Percentiles rank a stretch among this genome's conserved stretches.
Evolutionary conservation across 257 asterid genomes (phyloP).

Genomic region (Paraleonurus japonicus): DNA sequence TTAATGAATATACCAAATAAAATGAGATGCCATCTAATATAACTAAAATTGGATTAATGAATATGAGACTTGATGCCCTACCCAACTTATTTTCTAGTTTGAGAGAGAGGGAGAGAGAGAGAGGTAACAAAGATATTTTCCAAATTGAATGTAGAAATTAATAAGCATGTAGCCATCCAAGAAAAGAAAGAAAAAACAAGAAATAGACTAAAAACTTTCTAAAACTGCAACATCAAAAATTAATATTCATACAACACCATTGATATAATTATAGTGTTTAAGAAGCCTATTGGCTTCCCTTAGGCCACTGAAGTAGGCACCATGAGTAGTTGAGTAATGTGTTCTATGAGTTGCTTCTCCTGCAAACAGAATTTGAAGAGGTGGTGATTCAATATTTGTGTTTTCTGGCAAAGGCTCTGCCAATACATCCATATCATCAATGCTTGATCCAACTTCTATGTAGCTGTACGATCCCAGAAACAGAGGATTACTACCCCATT

Average conservation of each 20-base stretch:
- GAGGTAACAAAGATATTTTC: slow-evolving; percentile 12
- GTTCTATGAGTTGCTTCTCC: slow-evolving; percentile 90
- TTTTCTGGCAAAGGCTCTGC: slow-evolving; percentile 53
- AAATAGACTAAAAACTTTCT: slow-evolving; percentile 19
- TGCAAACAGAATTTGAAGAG: slow-evolving; percentile 74
- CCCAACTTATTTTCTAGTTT: no score
- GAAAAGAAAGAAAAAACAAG: slow-evolving; percentile 2
- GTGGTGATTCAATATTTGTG: slow-evolving; percentile 18
- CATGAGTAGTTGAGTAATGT: slow-evolving; percentile 93
- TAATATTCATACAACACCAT: slow-evolving; percentile 7
- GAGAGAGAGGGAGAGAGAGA: neutral
- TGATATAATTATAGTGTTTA: slow-evolving; percentile 51
- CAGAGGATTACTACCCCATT: slow-evolving; percentile 89
- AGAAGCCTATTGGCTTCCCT: slow-evolving; percentile 94
- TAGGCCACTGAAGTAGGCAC: slow-evolving; percentile 85
- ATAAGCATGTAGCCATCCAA: slow-evolving; percentile 27
- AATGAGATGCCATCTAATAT: no score
- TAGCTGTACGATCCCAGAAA: slow-evolving; percentile 84
- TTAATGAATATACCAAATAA: no score
- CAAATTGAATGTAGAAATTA: slow-evolving; percentile 31
- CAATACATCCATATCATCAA: slow-evolving; percentile 68
- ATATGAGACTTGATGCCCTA: no score
- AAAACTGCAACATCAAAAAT: slow-evolving; percentile 33
- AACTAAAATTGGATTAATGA: no score
- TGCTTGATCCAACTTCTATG: slow-evolving; percentile 80